Evolutionary conservation across 495 filamentous ascomycete genomes (phyloP).

Genomic region (Penicillium argentinense): DNA sequence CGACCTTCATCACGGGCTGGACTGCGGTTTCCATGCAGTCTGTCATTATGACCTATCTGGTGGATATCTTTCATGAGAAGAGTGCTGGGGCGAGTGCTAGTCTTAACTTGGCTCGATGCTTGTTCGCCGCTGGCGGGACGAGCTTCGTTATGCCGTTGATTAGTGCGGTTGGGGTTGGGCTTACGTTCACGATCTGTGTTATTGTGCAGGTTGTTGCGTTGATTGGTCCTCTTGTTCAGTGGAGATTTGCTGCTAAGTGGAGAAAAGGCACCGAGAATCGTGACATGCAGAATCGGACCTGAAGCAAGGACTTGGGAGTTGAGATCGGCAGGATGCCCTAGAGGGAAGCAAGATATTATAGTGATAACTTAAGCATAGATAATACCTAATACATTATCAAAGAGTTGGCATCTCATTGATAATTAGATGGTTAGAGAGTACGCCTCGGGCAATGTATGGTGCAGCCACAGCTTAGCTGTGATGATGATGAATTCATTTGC

Average conservation of each 20-base stretch:
- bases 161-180: slow-evolving; percentile 53
- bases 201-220: slow-evolving; percentile 37
- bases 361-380: background rate
- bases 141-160: slow-evolving; percentile 64
- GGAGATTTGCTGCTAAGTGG: slow-evolving; percentile 38
- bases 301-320: no score
- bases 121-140: slow-evolving; percentile 63
- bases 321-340: no score
- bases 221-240: slow-evolving; percentile 39
- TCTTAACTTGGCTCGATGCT: slow-evolving; percentile 64
- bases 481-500: no score
- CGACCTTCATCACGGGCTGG: slow-evolving; percentile 59
- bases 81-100: slow-evolving; percentile 66
- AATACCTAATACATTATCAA: background rate
- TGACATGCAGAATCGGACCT: no score
- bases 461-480: no score
- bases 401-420: no score
- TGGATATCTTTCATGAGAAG: slow-evolving; percentile 60
- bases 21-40: slow-evolving; percentile 49
- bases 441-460: no score
- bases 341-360: no score
- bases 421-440: no score
- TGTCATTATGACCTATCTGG: slow-evolving; percentile 46
- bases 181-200: slow-evolving; percentile 38
- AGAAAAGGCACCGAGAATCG: slow-evolving; percentile 22